A percentile compares a stretch with the other conserved stretches of the same genome.
Evolutionary conservation across 108 stramenopile genomes (phyloP).

Genomic region (Skeletonema tropicum): DNA sequence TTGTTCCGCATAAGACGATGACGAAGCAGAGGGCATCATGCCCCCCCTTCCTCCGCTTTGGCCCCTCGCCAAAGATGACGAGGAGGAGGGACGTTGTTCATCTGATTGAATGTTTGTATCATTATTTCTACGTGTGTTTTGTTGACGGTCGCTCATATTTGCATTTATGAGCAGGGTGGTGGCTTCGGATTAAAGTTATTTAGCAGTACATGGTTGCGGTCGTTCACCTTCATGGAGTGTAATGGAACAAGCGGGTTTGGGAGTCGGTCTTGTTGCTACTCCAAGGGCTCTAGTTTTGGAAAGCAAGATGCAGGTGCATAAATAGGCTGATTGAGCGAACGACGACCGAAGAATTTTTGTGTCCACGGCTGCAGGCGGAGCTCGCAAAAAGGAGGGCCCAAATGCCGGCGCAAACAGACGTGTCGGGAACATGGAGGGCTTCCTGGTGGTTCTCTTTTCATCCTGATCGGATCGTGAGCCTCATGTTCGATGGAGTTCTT

Average conservation of each 20-base stretch:
- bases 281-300: no score
- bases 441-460: no score
- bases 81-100: neutral
- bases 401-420: no score
- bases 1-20: slow-evolving; percentile 20
- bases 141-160: slow-evolving; percentile 1
- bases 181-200: neutral
- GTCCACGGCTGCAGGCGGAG: no score
- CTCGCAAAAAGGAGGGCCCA: no score
- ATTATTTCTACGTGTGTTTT: neutral
- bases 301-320: no score
- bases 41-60: neutral
- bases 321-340: no score
- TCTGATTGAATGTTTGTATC: neutral
- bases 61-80: neutral
- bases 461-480: no score
- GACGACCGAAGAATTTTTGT: no score
- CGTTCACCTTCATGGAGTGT: slow-evolving; percentile 5
- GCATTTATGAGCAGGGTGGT: neutral
- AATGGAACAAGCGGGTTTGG: neutral
- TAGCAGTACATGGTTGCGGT: slow-evolving; percentile 5
- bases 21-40: neutral
- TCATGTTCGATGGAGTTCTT: no score
- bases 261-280: neutral
- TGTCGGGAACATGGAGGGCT: no score